A percentile compares a stretch with the other conserved stretches of the same genome.
Conservation (phyloP, 495 filamentous ascomycete species). For the Lophiostoma macrostomum region DNA sequence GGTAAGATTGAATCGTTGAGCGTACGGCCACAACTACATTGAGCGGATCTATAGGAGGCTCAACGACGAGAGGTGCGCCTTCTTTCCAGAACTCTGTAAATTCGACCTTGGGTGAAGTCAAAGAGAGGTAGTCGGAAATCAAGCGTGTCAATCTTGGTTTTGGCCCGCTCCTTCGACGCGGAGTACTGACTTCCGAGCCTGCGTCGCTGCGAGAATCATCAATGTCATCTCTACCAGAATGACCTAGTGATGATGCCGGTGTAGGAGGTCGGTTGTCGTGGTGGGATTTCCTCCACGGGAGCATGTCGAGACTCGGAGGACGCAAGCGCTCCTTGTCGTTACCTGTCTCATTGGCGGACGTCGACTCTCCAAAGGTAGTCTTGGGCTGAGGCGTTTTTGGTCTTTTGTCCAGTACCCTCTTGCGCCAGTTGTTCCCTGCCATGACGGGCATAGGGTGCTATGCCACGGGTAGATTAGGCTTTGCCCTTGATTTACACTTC, state of each 20-base stretch:
- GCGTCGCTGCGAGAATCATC: conserved; percentile 27
- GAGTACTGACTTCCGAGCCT: conserved; percentile 24
- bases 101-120: conserved; percentile 8
- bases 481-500: too few relatives aligned
- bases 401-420: conserved; percentile 2
- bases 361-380: too few relatives aligned
- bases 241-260: conserved; percentile 26
- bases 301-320: conserved; percentile 9
- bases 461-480: neutral
- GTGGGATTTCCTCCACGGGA: conserved; percentile 16
- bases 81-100: conserved; percentile 27
- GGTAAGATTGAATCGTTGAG: conserved; percentile 27
- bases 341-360: neutral
- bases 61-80: conserved; percentile 5
- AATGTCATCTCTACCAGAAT: conserved; percentile 10
- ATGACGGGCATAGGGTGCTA: neutral
- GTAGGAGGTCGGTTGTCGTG: conserved; percentile 34
- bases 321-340: neutral
- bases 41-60: conserved; percentile 33
- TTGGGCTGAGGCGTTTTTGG: conserved; percentile 11
- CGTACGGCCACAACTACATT: conserved; percentile 18
- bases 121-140: conserved; percentile 27
- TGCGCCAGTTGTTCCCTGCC: conserved; percentile 10
- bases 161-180: conserved; percentile 19
- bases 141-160: conserved; percentile 34